These are phyloP conservation scores for Acanthamoeba polyphaga DNA, from an alignment of 208 protist genomes.

Conservation along the genomic window DNA sequence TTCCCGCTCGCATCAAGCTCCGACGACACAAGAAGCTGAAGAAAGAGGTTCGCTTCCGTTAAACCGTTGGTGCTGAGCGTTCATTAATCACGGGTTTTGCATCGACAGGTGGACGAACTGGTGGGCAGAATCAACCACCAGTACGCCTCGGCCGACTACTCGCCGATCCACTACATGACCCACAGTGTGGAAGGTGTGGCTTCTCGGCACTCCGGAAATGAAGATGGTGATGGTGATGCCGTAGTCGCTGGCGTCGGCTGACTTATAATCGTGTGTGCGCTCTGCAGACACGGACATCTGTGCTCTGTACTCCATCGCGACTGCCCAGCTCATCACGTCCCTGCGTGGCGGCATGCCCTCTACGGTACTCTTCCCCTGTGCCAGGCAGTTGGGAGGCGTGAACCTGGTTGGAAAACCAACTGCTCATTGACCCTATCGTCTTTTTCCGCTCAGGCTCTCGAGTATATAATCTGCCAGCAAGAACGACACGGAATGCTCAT, in stretches of 20 bases:
- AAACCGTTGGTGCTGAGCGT: not conserved
- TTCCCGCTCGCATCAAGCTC: constrained; percentile 46
- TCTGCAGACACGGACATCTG: constrained; percentile 29
- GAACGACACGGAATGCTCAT: constrained; percentile 85
- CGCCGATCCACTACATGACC: constrained; percentile 56
- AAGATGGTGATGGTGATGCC: not conserved
- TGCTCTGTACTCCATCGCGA: constrained; percentile 52
- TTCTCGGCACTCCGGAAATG: too few species aligned
- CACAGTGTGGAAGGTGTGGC: constrained; percentile 1
- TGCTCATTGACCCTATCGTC: not conserved
- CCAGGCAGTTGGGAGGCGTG: not conserved
- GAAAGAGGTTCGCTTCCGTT: constrained; percentile 27
- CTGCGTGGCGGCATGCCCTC: constrained; percentile 31
- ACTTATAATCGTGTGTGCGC: not conserved
- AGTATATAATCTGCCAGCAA: constrained; percentile 81
- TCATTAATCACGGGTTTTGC: not conserved
- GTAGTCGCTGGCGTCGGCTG: not conserved
- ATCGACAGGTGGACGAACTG: constrained; percentile 43
- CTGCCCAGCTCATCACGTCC: constrained; percentile 45
- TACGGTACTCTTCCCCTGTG: not conserved
- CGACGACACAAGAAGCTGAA: constrained; percentile 58
- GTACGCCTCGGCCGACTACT: constrained; percentile 47
- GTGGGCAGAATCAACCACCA: constrained; percentile 48
- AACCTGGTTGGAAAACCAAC: too few species aligned
- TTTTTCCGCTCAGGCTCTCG: constrained; percentile 37